These are phyloP conservation scores for Leishmania tarentolae DNA, from an alignment of 208 protist genomes.

Conservation along the genomic window DNA sequence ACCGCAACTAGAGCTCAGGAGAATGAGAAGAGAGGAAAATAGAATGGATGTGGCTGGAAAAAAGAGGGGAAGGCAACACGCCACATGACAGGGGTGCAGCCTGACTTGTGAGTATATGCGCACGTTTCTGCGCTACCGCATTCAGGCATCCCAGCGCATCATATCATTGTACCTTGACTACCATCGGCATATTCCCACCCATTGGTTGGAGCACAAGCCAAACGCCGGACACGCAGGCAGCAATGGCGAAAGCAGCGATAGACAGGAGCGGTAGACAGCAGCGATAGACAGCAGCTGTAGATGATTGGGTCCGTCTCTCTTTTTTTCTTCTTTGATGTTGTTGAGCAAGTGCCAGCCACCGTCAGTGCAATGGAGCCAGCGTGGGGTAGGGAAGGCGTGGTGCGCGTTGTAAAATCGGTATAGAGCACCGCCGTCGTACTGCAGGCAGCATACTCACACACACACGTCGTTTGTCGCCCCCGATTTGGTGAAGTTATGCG, in stretches of 20 bases:
- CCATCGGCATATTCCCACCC: background rate
- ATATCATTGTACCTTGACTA: background rate
- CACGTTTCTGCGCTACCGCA: background rate
- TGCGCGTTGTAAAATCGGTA: background rate
- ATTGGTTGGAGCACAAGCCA: background rate
- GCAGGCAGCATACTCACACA: background rate
- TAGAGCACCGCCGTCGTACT: background rate
- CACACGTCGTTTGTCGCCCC: background rate
- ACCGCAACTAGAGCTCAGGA: conserved; percentile 1
- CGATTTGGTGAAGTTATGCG: background rate
- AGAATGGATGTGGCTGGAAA: background rate
- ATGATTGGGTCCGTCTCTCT: background rate
- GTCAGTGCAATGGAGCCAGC: background rate
- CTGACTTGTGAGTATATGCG: background rate
- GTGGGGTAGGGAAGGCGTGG: background rate
- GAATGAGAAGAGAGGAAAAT: background rate
- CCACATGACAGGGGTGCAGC: background rate
- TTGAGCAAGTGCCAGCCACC: background rate
- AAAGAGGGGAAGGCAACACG: background rate
- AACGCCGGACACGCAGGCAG: background rate
- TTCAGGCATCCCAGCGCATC: background rate
- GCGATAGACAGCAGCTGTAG: background rate
- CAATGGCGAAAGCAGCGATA: background rate
- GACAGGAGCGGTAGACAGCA: background rate
- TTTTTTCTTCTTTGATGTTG: background rate